Conservation (phyloP, 495 filamentous ascomycete species). For the Tetracladium marchalianum region DNA sequence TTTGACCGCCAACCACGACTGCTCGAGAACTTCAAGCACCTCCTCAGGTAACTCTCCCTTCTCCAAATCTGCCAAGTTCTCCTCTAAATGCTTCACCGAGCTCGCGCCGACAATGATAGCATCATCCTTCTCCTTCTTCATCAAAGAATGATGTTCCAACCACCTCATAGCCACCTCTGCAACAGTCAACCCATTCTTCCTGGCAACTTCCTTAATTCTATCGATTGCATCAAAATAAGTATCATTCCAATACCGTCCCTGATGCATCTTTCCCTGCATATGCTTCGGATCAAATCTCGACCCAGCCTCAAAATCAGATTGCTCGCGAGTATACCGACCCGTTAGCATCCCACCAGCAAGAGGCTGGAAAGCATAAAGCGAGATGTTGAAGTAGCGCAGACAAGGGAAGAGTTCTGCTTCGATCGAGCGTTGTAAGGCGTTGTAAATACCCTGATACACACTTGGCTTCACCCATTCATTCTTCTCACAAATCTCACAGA, state of each 20-base stretch:
- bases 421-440: constrained; percentile 45
- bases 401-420: constrained; percentile 42
- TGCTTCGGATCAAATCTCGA: constrained; percentile 47
- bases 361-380: constrained; percentile 41
- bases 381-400: constrained; percentile 38
- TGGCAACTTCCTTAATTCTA: constrained; percentile 27
- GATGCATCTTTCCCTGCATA: constrained; percentile 18
- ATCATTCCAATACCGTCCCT: constrained; percentile 36
- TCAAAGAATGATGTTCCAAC: constrained; percentile 32
- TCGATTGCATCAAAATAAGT: constrained; percentile 33
- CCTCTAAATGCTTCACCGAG: constrained; percentile 37
- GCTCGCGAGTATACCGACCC: constrained; percentile 21
- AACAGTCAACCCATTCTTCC: constrained; percentile 32
- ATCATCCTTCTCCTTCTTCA: constrained; percentile 27
- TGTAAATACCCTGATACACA: constrained; percentile 57
- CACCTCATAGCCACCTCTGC: constrained; percentile 38
- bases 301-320: constrained; percentile 44
- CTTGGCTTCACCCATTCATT: constrained; percentile 49
- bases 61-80: constrained; percentile 43
- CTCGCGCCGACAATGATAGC: constrained; percentile 47
- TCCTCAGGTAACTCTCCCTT: constrained; percentile 46
- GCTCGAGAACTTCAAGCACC: constrained; percentile 27
- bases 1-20: constrained; percentile 9
- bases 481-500: constrained; percentile 34
- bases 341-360: constrained; percentile 44